Conservation (phyloP, 345 rosid genomes). For the Trapa incisa region DNA sequence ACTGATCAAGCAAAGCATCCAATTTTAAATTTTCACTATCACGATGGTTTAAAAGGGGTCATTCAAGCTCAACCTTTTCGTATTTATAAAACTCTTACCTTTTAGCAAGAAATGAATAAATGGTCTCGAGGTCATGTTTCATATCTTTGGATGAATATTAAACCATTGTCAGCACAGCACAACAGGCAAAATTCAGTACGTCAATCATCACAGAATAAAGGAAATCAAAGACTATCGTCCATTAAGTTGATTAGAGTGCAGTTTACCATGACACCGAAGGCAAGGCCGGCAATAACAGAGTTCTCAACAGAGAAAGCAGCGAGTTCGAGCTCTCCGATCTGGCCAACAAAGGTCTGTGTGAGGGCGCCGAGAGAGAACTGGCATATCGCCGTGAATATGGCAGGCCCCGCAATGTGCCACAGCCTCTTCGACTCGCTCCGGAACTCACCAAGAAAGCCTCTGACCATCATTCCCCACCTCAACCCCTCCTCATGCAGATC, state of each 20-base stretch:
- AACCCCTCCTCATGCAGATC: background rate
- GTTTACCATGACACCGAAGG: constrained; percentile 71
- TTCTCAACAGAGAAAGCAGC: constrained; percentile 88
- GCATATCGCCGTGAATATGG: constrained; percentile 57
- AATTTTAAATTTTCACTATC: no score
- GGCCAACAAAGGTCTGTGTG: constrained; percentile 76
- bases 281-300: constrained; percentile 77
- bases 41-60: no score
- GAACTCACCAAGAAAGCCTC: constrained; percentile 28
- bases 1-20: no score
- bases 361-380: constrained; percentile 90
- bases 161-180: no score
- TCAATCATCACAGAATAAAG: no score
- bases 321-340: constrained; percentile 58
- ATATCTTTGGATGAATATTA: no score
- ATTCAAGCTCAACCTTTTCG: no score
- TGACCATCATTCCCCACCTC: background rate
- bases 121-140: no score
- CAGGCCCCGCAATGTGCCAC: constrained; percentile 82
- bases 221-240: background rate
- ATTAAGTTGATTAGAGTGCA: background rate
- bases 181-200: background rate
- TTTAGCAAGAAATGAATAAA: no score
- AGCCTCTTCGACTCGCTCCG: constrained; percentile 56
- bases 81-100: no score